A percentile compares a stretch with the other conserved stretches of the same genome.
Conservation (phyloP, 2,329 filamentous ascomycete genomes). For the Colletotrichum somersetense region DNA sequence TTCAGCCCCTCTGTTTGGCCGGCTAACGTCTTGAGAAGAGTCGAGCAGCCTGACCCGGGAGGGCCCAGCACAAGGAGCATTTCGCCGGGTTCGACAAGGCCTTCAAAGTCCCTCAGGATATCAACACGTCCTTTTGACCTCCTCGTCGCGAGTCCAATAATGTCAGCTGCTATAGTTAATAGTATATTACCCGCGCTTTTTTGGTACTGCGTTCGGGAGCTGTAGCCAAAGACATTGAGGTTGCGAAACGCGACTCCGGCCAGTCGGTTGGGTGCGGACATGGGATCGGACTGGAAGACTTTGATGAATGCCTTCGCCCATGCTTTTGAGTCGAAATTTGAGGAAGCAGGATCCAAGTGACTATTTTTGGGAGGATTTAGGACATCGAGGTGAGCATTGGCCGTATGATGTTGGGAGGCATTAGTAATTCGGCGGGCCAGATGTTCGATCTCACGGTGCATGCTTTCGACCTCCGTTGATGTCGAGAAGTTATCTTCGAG, state of each 20-base stretch:
- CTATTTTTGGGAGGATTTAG: constrained; percentile 37
- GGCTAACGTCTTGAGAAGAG: constrained; percentile 70
- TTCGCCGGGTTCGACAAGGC: constrained; percentile 58
- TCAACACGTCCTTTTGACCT: constrained; percentile 42
- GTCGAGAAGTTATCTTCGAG: neutral
- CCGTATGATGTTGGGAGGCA: constrained; percentile 12
- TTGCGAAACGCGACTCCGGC: constrained; percentile 48
- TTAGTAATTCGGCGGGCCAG: constrained; percentile 35
- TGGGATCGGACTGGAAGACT: constrained; percentile 46
- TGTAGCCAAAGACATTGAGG: constrained; percentile 48
- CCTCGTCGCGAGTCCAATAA: constrained; percentile 20
- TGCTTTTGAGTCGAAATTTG: constrained; percentile 46
- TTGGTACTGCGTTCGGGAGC: constrained; percentile 45
- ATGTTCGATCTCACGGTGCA: constrained; percentile 12
- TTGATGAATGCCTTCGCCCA: constrained; percentile 48
- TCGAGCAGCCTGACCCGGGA: constrained; percentile 53
- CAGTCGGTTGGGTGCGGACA: constrained; percentile 44
- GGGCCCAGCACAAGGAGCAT: constrained; percentile 72
- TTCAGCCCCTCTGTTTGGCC: constrained; percentile 44
- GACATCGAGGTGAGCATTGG: constrained; percentile 20
- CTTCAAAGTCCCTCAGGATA: constrained; percentile 48
- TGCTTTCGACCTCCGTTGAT: constrained; percentile 10
- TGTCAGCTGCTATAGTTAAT: constrained; percentile 41
- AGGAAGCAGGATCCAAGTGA: constrained; percentile 45
- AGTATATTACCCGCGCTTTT: constrained; percentile 45